Conservation (phyloP, 225 moss, liverwort and hornwort genomes). For the Marchantia polymorpha region DNA sequence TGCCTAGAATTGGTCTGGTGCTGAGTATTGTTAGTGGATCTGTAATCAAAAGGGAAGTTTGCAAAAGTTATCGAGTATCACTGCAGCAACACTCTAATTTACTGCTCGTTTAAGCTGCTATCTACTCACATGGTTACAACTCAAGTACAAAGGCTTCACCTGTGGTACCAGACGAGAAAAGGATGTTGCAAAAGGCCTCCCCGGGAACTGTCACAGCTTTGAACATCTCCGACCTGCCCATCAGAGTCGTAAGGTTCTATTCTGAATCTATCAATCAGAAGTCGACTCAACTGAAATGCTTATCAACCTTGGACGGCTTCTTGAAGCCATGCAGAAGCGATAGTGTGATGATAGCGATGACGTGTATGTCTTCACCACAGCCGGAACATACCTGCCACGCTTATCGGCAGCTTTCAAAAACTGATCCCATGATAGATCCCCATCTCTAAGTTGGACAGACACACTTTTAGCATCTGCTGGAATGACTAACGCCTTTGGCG, state of each 20-base stretch:
- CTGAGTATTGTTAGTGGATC: background rate
- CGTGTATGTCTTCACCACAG: background rate
- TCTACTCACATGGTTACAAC: background rate
- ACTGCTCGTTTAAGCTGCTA: background rate
- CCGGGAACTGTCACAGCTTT: slow-evolving; percentile 57
- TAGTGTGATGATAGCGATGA: background rate
- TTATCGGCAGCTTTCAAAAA: slow-evolving; percentile 54
- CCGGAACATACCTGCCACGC: slow-evolving; percentile 56
- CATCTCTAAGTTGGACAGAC: slow-evolving; percentile 53
- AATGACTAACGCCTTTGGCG: slow-evolving; percentile 68
- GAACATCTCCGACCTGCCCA: slow-evolving; percentile 67
- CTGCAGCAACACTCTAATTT: background rate
- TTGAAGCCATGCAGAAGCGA: background rate
- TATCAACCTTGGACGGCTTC: background rate
- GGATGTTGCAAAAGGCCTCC: slow-evolving; percentile 61
- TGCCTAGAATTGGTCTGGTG: background rate
- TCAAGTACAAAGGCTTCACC: slow-evolving; percentile 34
- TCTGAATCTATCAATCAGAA: background rate
- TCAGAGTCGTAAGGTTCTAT: background rate
- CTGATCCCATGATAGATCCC: slow-evolving; percentile 69
- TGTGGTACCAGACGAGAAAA: slow-evolving; percentile 96
- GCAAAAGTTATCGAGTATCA: background rate
- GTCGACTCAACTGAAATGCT: background rate
- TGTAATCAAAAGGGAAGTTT: background rate
- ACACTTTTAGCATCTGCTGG: slow-evolving; percentile 56